Evolutionary conservation across 176 grass and related monocot genomes (phyloP).

Genomic region (Thinopyrum elongatum): DNA sequence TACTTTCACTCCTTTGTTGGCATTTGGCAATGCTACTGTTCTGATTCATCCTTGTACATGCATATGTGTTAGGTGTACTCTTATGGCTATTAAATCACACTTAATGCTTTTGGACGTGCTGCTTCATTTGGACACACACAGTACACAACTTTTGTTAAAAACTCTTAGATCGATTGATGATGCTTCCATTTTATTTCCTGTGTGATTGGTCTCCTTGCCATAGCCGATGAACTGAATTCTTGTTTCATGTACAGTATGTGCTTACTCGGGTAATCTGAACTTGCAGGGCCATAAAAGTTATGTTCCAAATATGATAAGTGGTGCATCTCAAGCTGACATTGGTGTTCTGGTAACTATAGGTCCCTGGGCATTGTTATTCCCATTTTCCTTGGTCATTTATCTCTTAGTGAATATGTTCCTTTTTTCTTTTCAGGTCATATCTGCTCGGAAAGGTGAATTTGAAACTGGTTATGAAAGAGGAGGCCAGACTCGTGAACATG

Average conservation of each 20-base stretch:
- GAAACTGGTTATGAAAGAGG: slow-evolving; percentile 90
- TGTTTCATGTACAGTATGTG: neutral
- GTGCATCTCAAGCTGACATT: slow-evolving; percentile 97
- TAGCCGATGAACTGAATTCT: neutral
- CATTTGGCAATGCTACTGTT: neutral
- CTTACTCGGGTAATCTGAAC: slow-evolving; percentile 33
- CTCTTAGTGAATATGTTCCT: neutral
- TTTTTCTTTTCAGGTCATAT: slow-evolving; percentile 58
- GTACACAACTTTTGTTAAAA: neutral
- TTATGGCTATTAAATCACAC: neutral
- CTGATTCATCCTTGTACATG: neutral
- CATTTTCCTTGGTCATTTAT: neutral
- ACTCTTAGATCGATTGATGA: neutral
- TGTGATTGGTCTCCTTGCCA: neutral
- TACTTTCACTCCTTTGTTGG: neutral
- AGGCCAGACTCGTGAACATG: slow-evolving; percentile 84
- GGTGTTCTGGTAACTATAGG: slow-evolving; percentile 77
- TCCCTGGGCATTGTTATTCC: neutral
- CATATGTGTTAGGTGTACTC: neutral
- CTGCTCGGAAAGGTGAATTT: slow-evolving; percentile 92
- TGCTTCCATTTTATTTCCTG: slow-evolving; percentile 2
- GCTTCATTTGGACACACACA: neutral
- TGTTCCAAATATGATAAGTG: slow-evolving; percentile 96
- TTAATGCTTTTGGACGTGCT: neutral
- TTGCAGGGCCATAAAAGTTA: slow-evolving; percentile 98